Conservation (phyloP, 805 yeast genomes). For the Lipomyces lipofer region DNA sequence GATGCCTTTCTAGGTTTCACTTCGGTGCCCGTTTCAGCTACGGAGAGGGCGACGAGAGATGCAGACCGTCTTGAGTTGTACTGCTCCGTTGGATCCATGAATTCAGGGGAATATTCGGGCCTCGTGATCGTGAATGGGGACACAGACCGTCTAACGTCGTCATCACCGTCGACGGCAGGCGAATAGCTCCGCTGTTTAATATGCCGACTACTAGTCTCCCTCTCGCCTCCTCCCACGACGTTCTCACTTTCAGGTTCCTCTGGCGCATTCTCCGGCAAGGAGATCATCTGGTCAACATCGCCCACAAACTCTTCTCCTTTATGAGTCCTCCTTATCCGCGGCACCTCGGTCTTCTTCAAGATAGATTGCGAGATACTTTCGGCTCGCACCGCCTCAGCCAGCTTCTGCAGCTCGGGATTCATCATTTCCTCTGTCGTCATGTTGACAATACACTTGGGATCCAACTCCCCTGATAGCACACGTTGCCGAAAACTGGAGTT, state of each 20-base stretch:
- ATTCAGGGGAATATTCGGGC: neutral
- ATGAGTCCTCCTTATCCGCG: constrained; percentile 75
- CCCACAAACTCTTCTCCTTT: constrained; percentile 86
- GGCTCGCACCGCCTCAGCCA: constrained; percentile 69
- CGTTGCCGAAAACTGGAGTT: constrained; percentile 58
- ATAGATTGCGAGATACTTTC: constrained; percentile 70
- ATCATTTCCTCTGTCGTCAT: constrained; percentile 73
- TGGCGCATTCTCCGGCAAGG: neutral
- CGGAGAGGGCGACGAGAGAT: neutral
- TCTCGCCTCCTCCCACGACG: no score
- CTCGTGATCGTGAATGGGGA: neutral
- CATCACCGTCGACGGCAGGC: neutral
- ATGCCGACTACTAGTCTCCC: neutral
- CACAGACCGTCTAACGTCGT: neutral
- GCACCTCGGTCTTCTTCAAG: constrained; percentile 58
- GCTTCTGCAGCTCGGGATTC: constrained; percentile 70
- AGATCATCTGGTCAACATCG: constrained; percentile 43
- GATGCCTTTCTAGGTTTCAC: no score
- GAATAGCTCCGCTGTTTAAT: neutral
- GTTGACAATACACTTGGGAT: constrained; percentile 59
- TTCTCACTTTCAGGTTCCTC: no score
- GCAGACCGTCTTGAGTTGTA: neutral
- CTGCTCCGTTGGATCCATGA: neutral
- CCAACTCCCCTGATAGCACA: constrained; percentile 54
- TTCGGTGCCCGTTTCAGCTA: no score